Base-by-base conservation (phyloP, 495 filamentous ascomycete species). In the Sordaria brevicollis region DNA sequence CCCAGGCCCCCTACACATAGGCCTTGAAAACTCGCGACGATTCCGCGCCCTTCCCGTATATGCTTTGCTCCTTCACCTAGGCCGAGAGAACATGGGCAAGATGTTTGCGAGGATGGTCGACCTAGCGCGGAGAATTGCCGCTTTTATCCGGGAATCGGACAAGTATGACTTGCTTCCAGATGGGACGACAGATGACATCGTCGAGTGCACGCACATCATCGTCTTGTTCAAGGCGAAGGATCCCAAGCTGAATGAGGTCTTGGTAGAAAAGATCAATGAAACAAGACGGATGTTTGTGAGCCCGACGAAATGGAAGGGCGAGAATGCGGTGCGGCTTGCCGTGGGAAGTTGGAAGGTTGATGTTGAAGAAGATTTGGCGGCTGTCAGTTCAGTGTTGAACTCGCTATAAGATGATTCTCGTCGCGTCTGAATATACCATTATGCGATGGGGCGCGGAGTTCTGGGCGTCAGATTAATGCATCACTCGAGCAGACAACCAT, bases 41-140 rank as follows among this genome's bases (percentile, higher is more conserved):
- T 96, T 98, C 81, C 86, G 94, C 65, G 94, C 93, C 0, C 81
- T 97, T 21, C 94, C 94, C 0, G 92, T 93, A 4, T 97, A 97
- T 72, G 90, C 93, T 10, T 89, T 89, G 0, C 83, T 97, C 1
- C 73, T 89, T n/a, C 88, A 89, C 38, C 91, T 95, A 70, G 94
- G 94, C 4, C 82, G 83, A 10, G 74, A 83, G 9, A 93, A 93
- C 3, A 90, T 94, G 73, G 81, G 79, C 5, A 81, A 85, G 2
- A 92, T 97, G 84, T 83, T 97, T 11, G 79, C 87, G 66, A 86
- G 87, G 36, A 92, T 96, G 75, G 87, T 93, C 36, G 76, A 80
- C 0, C 84, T 97, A 11, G 89, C 94, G 1, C 83, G 93, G 4
- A 83, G 74, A 10, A 85, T 97, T 65, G 87, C 92, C 3, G 76